Base-by-base conservation (phyloP, 169 alveolate genomes). In the Plasmodium malariae region DNA sequence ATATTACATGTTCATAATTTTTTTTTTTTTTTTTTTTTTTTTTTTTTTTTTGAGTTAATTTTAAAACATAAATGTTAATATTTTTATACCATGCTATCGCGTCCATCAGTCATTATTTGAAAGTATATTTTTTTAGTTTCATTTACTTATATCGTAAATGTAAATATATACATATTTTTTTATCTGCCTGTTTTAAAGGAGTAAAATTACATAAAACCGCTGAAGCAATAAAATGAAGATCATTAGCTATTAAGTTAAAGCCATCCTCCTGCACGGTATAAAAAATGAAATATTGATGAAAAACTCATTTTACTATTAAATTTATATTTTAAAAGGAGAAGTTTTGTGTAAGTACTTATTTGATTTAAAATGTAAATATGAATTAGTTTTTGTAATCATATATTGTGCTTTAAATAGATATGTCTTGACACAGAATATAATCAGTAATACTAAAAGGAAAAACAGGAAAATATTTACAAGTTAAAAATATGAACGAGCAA, bases 1-100 rank as follows among this genome's bases (percentile, higher is more conserved):
- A 43, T 54, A 74, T 55, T 19, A 73, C 70, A 55, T 54, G 73
- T 74, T 60, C 57, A 54, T 57, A 45, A 60, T 48, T 74, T 60
- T 49, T 60, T 69, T 69, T 59, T 69, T 9, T n/a, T n/a, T n/a
- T n/a, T n/a, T n/a, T n/a, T n/a, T n/a, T n/a, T n/a, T n/a, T n/a
- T n/a, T n/a, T n/a, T n/a, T n/a, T n/a, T n/a, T n/a, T n/a, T n/a
- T 24, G 24, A 21, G 60, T 63, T 63, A n/a, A 45, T 40, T 6
- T 57, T 4, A 63, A 45, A 63, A 63, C 51, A 36, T 26, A 26
- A 63, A 36, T 63, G 30, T n/a, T 5, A n/a, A n/a, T 63, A 63
- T 51, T n/a, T 51, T 63, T 63, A 63, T 7, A n/a, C 51, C 28
- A 40, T 26, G 45, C 26, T 63, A 21, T 63, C 26, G 21, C 51